Conservation (phyloP, 2,329 filamentous ascomycete genomes). For the Penicillium sp. region DNA sequence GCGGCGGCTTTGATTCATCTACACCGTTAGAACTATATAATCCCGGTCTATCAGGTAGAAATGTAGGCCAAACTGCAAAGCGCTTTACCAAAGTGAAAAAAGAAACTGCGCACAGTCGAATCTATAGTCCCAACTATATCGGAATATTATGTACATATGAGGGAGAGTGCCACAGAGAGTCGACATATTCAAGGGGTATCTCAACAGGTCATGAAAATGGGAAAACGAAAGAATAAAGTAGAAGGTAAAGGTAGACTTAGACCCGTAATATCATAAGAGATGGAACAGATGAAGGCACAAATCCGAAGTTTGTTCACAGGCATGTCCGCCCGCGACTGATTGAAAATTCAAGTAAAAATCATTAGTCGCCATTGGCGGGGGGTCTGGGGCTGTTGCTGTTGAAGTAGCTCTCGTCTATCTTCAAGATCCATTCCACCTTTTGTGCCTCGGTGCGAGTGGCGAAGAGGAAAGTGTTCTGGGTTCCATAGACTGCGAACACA, state of each 20-base stretch:
- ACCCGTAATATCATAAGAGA: constrained; percentile 24
- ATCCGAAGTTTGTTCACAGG: not conserved
- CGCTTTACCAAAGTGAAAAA: not conserved
- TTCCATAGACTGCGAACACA: constrained; percentile 92
- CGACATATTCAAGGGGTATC: constrained; percentile 40
- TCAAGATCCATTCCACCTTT: constrained; percentile 95
- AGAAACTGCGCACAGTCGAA: constrained; percentile 18
- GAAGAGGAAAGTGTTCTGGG: constrained; percentile 93
- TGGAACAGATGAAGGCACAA: constrained; percentile 14
- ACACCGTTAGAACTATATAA: not conserved
- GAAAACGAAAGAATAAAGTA: constrained; percentile 14
- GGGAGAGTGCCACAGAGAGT: constrained; percentile 28
- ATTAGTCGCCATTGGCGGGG: constrained; percentile 20
- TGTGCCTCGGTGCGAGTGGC: constrained; percentile 83
- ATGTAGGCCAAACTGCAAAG: not conserved
- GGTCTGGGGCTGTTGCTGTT: constrained; percentile 32
- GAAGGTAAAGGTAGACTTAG: constrained; percentile 19
- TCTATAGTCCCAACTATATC: constrained; percentile 29
- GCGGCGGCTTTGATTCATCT: not conserved
- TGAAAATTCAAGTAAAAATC: not conserved
- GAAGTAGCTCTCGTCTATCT: constrained; percentile 80
- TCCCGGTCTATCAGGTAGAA: not conserved
- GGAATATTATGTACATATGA: constrained; percentile 38
- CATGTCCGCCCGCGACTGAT: not conserved
- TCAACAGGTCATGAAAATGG: constrained; percentile 31